phyloP scores from a whole-genome alignment of 73 alveolate species.

The Tetrahymena elliotti region DNA sequence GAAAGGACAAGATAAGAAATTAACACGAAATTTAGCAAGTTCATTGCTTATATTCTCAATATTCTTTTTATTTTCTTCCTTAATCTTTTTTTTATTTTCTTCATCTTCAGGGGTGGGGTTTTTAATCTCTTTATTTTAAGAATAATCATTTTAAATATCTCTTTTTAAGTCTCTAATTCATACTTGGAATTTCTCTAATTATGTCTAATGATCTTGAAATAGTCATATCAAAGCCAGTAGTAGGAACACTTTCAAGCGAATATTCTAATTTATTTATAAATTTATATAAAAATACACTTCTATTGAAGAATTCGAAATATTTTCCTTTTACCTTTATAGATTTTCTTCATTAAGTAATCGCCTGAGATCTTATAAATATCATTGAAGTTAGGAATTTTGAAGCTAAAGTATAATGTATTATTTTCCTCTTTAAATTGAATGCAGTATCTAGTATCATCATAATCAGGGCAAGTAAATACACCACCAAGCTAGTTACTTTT shows the following conservation, averaged over 20 bases:
- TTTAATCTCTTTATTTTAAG: background rate
- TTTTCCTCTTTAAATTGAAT: background rate
- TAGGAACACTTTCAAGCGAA: background rate
- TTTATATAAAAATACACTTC: too few species aligned
- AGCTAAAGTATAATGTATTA: background rate
- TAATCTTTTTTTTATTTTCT: background rate
- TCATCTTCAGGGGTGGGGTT: background rate
- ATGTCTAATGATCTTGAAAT: background rate
- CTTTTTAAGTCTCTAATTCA: background rate
- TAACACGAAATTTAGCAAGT: background rate
- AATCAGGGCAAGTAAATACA: background rate
- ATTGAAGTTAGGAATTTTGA: background rate
- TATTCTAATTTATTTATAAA: background rate
- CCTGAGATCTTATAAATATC: background rate
- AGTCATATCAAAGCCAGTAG: background rate
- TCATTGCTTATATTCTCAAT: background rate
- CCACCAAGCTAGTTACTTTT: background rate
- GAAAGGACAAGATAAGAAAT: background rate
- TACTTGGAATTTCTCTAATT: background rate
- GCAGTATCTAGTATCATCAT: background rate
- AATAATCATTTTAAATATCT: background rate
- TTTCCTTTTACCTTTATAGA: background rate
- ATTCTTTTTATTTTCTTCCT: background rate
- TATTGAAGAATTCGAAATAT: too few species aligned
- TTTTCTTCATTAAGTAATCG: background rate